Evolutionary conservation across 805 yeast species (phyloP).

Genomic region (Wickerhamomyces ciferrii): DNA sequence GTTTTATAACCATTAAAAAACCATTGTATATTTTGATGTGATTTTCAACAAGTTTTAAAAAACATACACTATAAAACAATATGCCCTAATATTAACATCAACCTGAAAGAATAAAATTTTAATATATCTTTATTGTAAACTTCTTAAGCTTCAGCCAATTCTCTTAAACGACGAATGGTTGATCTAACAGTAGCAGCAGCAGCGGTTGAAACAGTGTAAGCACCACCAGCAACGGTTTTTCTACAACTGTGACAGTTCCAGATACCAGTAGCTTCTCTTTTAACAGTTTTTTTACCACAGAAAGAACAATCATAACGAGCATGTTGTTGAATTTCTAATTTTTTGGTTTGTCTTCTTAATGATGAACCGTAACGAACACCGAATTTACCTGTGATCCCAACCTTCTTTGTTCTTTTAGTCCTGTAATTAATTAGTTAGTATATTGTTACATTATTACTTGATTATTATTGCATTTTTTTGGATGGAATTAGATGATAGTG

Average conservation of each 20-base stretch:
- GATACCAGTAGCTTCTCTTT: slow-evolving; percentile 98
- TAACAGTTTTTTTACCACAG: slow-evolving; percentile 99
- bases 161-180: slow-evolving; percentile 99
- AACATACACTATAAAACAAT: neutral
- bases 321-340: slow-evolving; percentile 98
- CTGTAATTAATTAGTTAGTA: slow-evolving; percentile 50
- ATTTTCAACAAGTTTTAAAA: neutral
- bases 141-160: slow-evolving; percentile 95
- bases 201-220: slow-evolving; percentile 98
- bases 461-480: neutral
- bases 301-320: slow-evolving; percentile 98
- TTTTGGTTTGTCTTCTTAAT: slow-evolving; percentile 98
- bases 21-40: neutral
- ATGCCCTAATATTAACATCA: neutral
- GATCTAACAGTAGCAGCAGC: slow-evolving; percentile 99
- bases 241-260: slow-evolving; percentile 95
- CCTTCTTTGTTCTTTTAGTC: slow-evolving; percentile 99
- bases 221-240: slow-evolving; percentile 99
- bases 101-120: neutral
- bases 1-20: neutral
- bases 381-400: slow-evolving; percentile 99
- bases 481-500: slow-evolving; percentile 1
- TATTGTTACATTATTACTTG: neutral
- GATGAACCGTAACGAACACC: slow-evolving; percentile 99
- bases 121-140: neutral